Base-by-base conservation (phyloP, 2,329 filamentous ascomycete species). In the Amauroascus niger region DNA sequence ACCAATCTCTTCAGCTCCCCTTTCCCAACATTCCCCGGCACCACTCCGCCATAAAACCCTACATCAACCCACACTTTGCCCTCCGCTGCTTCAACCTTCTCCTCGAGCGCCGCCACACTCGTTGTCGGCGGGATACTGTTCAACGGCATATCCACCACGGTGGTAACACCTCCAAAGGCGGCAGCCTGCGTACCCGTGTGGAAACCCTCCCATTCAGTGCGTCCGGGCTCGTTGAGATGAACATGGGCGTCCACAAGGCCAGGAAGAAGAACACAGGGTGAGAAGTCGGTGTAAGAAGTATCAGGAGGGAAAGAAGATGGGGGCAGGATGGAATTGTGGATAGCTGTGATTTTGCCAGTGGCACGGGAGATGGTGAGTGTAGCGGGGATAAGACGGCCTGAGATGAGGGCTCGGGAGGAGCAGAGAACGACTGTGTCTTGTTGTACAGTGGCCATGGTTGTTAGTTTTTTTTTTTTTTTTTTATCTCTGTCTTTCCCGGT, bases 131-230 rank as follows among this genome's bases (percentile, higher is more conserved):
- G 93, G 52, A 98, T 95, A 47, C 91, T 89, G 71, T 98, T 98
- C 58, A 97, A 72, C 32, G 93, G 93, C 93, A 98, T 98, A 71
- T 97, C 93, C 64, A 98, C 76, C 8, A 98, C 89, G 0, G 93
- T 97, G 3, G 93, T 98, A 24, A 97, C 93, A 63, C 93, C 93
- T 39, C 93, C 93, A 62, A 91, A 94, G 9, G 93, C 93, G 3
- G 93, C 93, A 32, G 93, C 93, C 62, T 87, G 81, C 22, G 93
- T 97, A 47, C 93, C 93, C 0, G 90, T 96, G 75, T 85, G 87
- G 76, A 98, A 98, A 9, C 93, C 93, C 67, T 98, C 93, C 93
- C 93, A 97, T 79, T 96, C 91, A 50, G 91, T 96, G 54, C 93
- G 81, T 40, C 93, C 93, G 0, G 93, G 93, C 73, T 98, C 93